Base-by-base conservation (phyloP, 129 eudicot genomes). In the Erigeron canadensis region DNA sequence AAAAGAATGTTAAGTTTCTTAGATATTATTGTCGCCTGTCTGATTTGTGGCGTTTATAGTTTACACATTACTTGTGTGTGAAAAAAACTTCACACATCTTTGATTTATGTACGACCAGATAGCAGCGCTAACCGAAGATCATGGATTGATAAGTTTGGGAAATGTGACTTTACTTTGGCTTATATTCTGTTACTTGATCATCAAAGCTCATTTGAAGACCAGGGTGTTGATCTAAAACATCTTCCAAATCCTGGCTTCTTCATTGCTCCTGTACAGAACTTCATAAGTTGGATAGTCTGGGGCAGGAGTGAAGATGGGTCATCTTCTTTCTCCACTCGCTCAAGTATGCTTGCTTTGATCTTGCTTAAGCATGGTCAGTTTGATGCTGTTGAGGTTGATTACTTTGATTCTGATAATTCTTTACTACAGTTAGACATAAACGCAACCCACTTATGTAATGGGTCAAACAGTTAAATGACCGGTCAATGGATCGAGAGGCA, bases 251-350 rank as follows among this genome's bases (percentile, higher is more conserved):
- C 95, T 56, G 73, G 67, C 64, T 81, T 75, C 67, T 72, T 87
- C 67, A 72, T 81, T 77, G 83, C 50, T 71, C 81, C 86, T 59
- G 88, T 87, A 22, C 78, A 80, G 63, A 84, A 84, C 56, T 90
- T 94, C 75, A 83, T 86, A 63, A 86, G 97, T 82, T 90, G 99
- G 99, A 84, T 87, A 75, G 77, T 90, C 7, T 86, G 89, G 87
- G 99, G 97, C 59, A 69, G 48, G 57, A 77, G 85, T 67, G 96
- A 86, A 69, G 86, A 86, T 77, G 90, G 78, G 73, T 72, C 89
- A 44, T 71, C 88, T 75, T 79, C 77, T 66, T 84, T 86, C 81
- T 89, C 88, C 70, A 80, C 85, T 71, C 96, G 89, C 72, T 86
- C 96, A 75, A 84, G 86, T 54, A 84, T 82, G 62, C 90, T 94